phyloP scores from a whole-genome alignment of 2,329 filamentous ascomycete species.

The Microsporum canis region DNA sequence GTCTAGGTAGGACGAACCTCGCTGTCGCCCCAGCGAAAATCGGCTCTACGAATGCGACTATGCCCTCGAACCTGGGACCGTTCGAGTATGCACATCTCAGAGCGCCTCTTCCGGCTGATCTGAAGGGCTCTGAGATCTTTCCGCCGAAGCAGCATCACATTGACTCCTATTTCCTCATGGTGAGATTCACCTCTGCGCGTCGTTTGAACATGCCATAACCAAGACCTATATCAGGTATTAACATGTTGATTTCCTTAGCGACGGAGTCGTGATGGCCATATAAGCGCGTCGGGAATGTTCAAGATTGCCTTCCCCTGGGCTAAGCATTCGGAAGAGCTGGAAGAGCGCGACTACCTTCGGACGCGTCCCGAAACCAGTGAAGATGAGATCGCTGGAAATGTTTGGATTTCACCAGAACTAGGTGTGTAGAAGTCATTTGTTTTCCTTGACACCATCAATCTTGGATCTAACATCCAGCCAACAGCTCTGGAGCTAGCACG shows the following conservation, averaged over 20 bases:
- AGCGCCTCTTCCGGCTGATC: slow-evolving; percentile 81
- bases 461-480: slow-evolving; percentile 12
- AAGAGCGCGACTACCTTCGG: slow-evolving; percentile 66
- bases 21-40: slow-evolving; percentile 66
- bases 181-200: slow-evolving; percentile 27
- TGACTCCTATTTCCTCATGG: slow-evolving; percentile 95
- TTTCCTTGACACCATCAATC: not conserved
- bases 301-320: slow-evolving; percentile 58
- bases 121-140: slow-evolving; percentile 83
- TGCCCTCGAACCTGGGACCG: slow-evolving; percentile 61
- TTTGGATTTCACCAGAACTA: slow-evolving; percentile 79
- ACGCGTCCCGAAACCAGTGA: slow-evolving; percentile 65
- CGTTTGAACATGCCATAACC: not conserved
- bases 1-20: slow-evolving; percentile 85
- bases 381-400: slow-evolving; percentile 90
- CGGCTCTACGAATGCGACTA: slow-evolving; percentile 59
- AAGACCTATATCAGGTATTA: not conserved
- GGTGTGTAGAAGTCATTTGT: slow-evolving; percentile 31
- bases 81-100: slow-evolving; percentile 96
- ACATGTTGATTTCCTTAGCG: slow-evolving; percentile 30
- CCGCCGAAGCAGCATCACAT: slow-evolving; percentile 45
- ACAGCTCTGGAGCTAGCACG: slow-evolving; percentile 70
- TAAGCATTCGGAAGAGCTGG: slow-evolving; percentile 46
- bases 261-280: slow-evolving; percentile 54
- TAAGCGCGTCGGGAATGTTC: slow-evolving; percentile 59